Conservation (phyloP, 192 early-diverging fungal species). For the Coemansia sp. region DNA sequence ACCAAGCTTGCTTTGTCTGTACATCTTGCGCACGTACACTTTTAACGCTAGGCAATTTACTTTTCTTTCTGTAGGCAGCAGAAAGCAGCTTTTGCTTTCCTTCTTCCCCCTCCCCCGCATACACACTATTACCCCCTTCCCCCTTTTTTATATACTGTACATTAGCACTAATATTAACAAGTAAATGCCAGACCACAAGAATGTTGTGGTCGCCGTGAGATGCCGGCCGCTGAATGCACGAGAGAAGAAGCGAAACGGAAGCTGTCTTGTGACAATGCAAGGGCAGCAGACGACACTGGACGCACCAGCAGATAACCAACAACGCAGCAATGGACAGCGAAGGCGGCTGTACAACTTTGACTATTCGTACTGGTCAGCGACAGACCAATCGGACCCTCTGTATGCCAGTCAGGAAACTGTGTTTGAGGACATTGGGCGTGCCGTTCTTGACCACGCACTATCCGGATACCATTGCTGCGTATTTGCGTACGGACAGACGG, state of each 20-base stretch:
- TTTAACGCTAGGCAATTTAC: too few species aligned
- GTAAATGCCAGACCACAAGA: conserved; percentile 35
- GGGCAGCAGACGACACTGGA: conserved; percentile 69
- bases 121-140: too few species aligned
- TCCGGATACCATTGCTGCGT: conserved; percentile 91
- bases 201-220: conserved; percentile 69
- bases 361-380: conserved; percentile 84
- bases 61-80: too few species aligned
- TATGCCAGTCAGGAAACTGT: conserved; percentile 75
- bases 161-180: not conserved
- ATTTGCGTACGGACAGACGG: conserved; percentile 76
- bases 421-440: conserved; percentile 73
- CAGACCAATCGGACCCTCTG: conserved; percentile 57
- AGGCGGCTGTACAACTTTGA: conserved; percentile 78
- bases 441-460: conserved; percentile 83
- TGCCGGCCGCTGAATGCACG: conserved; percentile 76
- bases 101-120: too few species aligned
- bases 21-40: too few species aligned
- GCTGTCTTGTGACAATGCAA: conserved; percentile 69
- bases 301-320: not conserved
- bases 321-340: conserved; percentile 22
- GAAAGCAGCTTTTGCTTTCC: too few species aligned
- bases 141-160: not conserved
- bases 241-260: conserved; percentile 65
- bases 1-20: too few species aligned